Base-by-base conservation (phyloP, 371 early-diverging fungal species). In the Rhizopus arrhizus region DNA sequence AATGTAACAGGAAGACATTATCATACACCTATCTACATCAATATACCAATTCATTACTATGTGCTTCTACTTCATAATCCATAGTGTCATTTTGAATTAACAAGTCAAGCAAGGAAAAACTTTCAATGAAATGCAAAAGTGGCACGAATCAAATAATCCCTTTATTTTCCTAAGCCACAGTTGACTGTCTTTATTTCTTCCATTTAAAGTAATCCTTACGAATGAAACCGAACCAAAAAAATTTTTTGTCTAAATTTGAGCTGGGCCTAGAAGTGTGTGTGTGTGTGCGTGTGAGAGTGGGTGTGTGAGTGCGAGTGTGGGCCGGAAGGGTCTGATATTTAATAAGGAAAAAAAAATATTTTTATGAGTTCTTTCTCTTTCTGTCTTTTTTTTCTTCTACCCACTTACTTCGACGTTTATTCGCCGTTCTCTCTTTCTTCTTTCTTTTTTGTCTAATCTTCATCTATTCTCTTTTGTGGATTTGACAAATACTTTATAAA, bases 331-430 rank as follows among this genome's bases (percentile, higher is more conserved):
- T 11, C 22, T 45, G 46, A 22, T 15, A 22, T 40, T 12, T 45
- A 45, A 38, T 38, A 38, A 13, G 40, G 40, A 38, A 28, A 48
- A 48, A 48, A 48, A 48, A 29, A 48, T 48, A 29, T 29, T 48
- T 29, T 48, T 48, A 29, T n/a, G 15, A 13, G 15, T 8, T 61
- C 49, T 55, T 46, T 66, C 55, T 62, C 55, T 66, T 58, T 62
- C 61, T 62, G 35, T 62, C 51, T 56, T 45, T 50, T 33, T 58
- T 58, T 55, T 66, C 58, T 66, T 58, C 40, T 49, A 41, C 53
- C 62, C 59, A 61, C 58, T 58, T 58, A n/a, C 62, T 67, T 67
- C 68, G 68, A 67, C 68, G 68, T 67, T 67, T 46, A 67, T 53
- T 62, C 68, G 63, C 63, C 68, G 59, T 58, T 67, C 62, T 67